phyloP scores from a whole-genome alignment of 345 rosid genomes.

The Conringia planisiliqua region DNA sequence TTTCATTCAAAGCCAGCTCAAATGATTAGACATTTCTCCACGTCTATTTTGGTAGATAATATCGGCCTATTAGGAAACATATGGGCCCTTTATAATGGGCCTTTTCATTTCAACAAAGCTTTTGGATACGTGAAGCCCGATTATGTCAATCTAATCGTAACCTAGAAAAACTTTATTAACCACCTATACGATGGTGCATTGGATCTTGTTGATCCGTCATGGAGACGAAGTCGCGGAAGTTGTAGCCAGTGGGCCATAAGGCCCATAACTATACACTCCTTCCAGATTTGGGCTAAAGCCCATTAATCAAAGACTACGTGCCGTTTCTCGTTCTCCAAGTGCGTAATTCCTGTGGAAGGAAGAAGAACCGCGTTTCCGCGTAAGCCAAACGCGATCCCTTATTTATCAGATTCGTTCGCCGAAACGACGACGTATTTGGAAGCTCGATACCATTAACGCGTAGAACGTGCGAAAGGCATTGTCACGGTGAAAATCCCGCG shows the following conservation, averaged over 20 bases:
- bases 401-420: neutral
- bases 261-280: too few relatives aligned
- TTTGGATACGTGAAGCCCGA: neutral
- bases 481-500: constrained; percentile 20
- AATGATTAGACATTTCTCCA: neutral
- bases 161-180: neutral
- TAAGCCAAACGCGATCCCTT: constrained; percentile 16
- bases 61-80: neutral
- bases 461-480: constrained; percentile 8
- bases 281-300: neutral
- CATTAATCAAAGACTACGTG: neutral
- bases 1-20: neutral
- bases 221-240: constrained; percentile 40
- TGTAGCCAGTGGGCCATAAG: too few relatives aligned
- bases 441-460: neutral
- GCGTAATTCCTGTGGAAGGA: too few relatives aligned
- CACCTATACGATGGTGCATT: too few relatives aligned
- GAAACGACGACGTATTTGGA: neutral
- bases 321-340: neutral
- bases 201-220: constrained; percentile 36
- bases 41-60: neutral
- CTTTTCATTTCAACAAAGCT: neutral
- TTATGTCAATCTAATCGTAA: neutral
- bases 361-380: neutral
- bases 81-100: neutral